Evolutionary conservation across 2,329 filamentous ascomycete genomes (phyloP).

Genomic region (Ceratocystis eucalypticola): DNA sequence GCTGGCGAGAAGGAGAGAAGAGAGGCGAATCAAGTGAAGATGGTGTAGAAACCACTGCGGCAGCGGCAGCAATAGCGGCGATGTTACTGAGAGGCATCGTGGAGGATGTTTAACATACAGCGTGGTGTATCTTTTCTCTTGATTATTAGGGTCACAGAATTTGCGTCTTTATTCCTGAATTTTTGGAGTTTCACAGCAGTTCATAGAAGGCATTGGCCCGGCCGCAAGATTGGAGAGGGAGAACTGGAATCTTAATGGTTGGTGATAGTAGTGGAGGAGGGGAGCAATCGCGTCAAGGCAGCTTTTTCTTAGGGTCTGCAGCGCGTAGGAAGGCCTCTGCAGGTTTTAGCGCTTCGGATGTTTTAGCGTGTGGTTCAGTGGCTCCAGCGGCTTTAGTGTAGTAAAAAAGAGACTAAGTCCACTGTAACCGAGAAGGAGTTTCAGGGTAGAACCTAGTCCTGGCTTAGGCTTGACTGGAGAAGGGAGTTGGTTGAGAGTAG

Average conservation of each 20-base stretch:
- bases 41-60: not conserved
- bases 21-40: not conserved
- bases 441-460: not conserved
- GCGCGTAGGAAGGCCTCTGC: not conserved
- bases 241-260: not conserved
- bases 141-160: not conserved
- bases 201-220: not conserved
- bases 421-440: not conserved
- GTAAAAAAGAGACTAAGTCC: not conserved
- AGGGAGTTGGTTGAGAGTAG: not conserved
- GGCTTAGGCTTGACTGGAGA: not conserved
- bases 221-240: not conserved
- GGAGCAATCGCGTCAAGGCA: not conserved
- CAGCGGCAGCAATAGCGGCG: slow-evolving; percentile 8
- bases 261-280: not conserved
- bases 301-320: not conserved
- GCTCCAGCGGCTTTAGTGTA: not conserved
- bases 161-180: not conserved
- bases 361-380: too few relatives aligned
- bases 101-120: not conserved
- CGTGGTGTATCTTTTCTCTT: not conserved
- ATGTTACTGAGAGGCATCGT: not conserved
- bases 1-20: not conserved
- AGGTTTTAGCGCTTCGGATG: too few relatives aligned
- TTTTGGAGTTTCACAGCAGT: not conserved